Percentiles rank a stretch among this genome's conserved stretches.
Evolutionary conservation across 345 rosid species (phyloP).

Genomic region (Acer yangbiense): DNA sequence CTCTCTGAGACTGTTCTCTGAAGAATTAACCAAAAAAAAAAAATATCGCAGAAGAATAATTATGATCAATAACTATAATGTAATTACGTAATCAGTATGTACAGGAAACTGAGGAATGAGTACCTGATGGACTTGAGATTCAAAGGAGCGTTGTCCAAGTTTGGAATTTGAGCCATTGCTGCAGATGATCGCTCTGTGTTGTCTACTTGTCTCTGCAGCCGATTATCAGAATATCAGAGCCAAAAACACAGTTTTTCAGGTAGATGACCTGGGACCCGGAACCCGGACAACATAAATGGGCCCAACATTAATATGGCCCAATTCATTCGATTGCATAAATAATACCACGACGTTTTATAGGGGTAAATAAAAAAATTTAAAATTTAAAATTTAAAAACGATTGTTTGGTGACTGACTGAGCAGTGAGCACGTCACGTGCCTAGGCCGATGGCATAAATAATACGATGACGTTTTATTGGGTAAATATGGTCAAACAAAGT

Average conservation of each 20-base stretch:
- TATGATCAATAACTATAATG: neutral
- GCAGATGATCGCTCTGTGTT: conserved; percentile 1
- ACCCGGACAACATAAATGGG: neutral
- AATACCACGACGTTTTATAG: no score
- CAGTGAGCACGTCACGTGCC: no score
- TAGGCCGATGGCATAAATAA: no score
- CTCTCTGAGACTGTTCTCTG: conserved; percentile 92
- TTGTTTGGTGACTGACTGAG: no score
- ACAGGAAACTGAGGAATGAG: neutral
- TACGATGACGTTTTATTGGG: no score
- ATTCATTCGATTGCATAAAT: no score
- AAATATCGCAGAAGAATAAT: neutral
- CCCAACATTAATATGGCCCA: no score
- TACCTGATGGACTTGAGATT: conserved; percentile 83
- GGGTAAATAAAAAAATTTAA: no score
- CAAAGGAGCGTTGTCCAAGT: conserved; percentile 80
- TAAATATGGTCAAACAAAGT: no score
- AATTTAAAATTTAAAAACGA: no score
- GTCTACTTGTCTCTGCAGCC: neutral
- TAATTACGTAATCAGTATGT: neutral
- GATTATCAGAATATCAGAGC: neutral
- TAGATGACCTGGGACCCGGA: neutral
- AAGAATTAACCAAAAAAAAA: conserved; percentile 4
- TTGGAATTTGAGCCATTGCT: conserved; percentile 93
- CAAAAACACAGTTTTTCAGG: neutral